Base-by-base conservation (phyloP, 2,329 filamentous ascomycete species). In the Sphaceloma murrayae region DNA sequence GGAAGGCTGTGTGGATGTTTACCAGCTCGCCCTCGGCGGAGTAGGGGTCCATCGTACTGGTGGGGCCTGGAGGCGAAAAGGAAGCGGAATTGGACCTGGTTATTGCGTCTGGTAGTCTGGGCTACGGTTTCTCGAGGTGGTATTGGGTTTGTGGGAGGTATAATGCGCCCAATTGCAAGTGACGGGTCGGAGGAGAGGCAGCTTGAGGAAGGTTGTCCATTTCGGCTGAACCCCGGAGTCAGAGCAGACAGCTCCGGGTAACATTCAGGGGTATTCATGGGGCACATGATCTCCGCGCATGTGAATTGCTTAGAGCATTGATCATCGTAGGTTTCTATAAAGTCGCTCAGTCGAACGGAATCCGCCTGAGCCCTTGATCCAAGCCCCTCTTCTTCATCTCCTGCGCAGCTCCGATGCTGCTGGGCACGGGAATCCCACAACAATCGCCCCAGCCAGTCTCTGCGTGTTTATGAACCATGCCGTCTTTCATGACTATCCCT, bases 391-490 rank as follows among this genome's bases (percentile, higher is more conserved):
- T 96, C 69, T 76, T 81, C 73, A 83, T 81, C 66, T 94, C 89
- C 53, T 87, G 81, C 10, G 85, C 85, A 1, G 91, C 93, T 19
- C 88, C 93, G 46, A 96, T 74, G 43, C 86, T 89, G 58, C 88
- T 94, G 0, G 91, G 93, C 11, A 98, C 91, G 56, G 94, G 89
- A 63, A 98, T 98, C 18, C 91, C 91, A 60, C 91, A 98, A 63
- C 91, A 98, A 62, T 98, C 91, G 4, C 89, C 89, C 85, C 91
- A 98, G 33, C 70, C 73, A 44, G 69, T 65, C 14, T 56, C 74
- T 10, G 59, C 43, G 43, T 53, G 49, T 49, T 80, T 74, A 63
- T 87, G 81, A 53, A 72, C 75, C 64, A 78, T 75, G 19, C 76
- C 78, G 52, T 78, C 75, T 46, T 75, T 72, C 50, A 80, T 76